Evolutionary conservation across 345 rosid species (phyloP).

Genomic region (Populus alba): DNA sequence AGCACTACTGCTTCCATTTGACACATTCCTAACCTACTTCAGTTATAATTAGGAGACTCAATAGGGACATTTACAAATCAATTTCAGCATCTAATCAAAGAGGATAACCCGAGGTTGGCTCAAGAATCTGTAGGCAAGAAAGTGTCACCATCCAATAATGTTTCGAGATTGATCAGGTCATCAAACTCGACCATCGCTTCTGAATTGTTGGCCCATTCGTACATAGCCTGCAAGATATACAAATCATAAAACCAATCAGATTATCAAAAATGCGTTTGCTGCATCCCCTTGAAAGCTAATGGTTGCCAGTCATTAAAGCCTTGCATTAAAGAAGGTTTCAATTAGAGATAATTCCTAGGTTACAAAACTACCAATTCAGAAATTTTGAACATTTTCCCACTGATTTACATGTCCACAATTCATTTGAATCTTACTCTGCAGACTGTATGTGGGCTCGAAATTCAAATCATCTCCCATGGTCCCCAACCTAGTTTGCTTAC

Average conservation of each 20-base stretch:
- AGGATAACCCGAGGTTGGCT: background rate
- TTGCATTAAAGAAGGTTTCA: background rate
- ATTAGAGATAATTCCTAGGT: background rate
- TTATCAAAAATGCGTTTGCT: background rate
- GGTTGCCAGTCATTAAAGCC: background rate
- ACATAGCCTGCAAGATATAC: conserved; percentile 31
- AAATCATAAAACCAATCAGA: background rate
- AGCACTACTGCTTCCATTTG: conserved; percentile 2
- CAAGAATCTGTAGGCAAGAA: conserved; percentile 44
- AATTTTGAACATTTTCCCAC: background rate
- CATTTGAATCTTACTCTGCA: background rate
- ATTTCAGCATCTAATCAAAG: background rate
- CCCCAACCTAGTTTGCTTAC: background rate
- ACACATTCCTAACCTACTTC: background rate
- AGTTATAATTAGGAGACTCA: background rate
- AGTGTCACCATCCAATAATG: conserved; percentile 49
- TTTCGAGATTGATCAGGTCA: conserved; percentile 56
- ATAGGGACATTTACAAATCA: conserved; percentile 18
- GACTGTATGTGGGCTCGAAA: background rate
- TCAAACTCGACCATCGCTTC: conserved; percentile 44
- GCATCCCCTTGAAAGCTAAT: background rate
- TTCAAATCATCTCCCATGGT: background rate
- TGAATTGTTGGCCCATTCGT: conserved; percentile 27
- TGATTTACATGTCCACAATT: background rate
- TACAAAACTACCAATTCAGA: background rate